These are phyloP conservation scores for Maudiozyma saulgeensis DNA, from an alignment of 805 yeast genomes.

Conservation along the genomic window DNA sequence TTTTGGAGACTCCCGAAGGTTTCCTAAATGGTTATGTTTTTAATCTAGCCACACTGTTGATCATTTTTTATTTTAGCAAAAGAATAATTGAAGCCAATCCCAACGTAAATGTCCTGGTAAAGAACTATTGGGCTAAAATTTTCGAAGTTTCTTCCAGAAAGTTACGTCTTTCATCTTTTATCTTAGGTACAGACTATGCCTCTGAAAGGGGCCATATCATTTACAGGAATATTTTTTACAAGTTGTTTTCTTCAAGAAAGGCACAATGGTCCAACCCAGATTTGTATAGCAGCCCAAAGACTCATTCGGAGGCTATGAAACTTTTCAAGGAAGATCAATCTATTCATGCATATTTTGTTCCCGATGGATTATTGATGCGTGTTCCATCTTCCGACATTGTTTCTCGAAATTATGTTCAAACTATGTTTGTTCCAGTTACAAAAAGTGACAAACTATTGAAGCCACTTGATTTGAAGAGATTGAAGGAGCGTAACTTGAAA, in stretches of 20 bases:
- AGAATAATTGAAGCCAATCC: conserved; percentile 20
- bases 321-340: conserved; percentile 36
- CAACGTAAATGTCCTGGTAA: conserved; percentile 30
- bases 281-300: conserved; percentile 44
- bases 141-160: conserved; percentile 46
- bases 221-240: conserved; percentile 42
- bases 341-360: conserved; percentile 52
- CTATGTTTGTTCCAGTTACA: conserved; percentile 74
- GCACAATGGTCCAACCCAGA: conserved; percentile 40
- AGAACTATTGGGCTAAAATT: conserved; percentile 51
- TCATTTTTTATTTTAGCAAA: conserved; percentile 28
- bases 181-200: conserved; percentile 51
- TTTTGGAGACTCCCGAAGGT: conserved; percentile 10
- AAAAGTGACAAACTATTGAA: conserved; percentile 57
- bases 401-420: conserved; percentile 51
- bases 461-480: conserved; percentile 22
- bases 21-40: conserved; percentile 1
- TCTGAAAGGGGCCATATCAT: conserved; percentile 62
- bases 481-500: conserved; percentile 29
- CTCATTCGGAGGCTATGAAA: conserved; percentile 35
- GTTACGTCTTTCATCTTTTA: conserved; percentile 73
- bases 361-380: conserved; percentile 73
- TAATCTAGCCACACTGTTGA: conserved; percentile 25
- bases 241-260: conserved; percentile 31
- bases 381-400: conserved; percentile 81